A percentile compares a stretch with the other conserved stretches of the same genome.
phyloP scores from a whole-genome alignment of 257 asterid species.

The Galeopsis tetrahit region DNA sequence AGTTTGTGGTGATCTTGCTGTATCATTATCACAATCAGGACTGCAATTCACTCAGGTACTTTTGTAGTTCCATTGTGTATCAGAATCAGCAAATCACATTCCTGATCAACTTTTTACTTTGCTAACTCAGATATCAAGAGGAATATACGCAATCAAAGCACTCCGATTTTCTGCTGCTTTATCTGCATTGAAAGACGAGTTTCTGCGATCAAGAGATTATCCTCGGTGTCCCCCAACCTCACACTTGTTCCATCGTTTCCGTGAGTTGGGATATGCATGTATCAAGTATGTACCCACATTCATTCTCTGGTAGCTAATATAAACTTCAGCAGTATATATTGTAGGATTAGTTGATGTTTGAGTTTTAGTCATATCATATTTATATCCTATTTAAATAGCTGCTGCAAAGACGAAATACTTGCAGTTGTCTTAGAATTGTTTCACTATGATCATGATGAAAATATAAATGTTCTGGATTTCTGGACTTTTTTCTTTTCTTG shows the following conservation, averaged over 20 bases:
- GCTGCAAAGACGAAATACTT: conserved; percentile 7
- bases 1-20: conserved; percentile 99
- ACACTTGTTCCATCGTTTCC: conserved; percentile 97
- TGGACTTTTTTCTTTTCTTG: not conserved
- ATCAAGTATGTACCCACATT: conserved; percentile 58
- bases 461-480: not conserved
- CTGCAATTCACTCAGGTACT: conserved; percentile 95
- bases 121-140: conserved; percentile 78
- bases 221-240: conserved; percentile 98
- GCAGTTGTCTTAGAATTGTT: conserved; percentile 16
- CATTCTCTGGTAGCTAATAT: conserved; percentile 28
- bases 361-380: conserved; percentile 24
- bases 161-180: conserved; percentile 98
- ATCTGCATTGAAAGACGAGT: conserved; percentile 93
- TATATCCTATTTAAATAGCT: conserved; percentile 31
- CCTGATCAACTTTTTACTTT: conserved; percentile 34
- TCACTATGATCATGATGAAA: conserved; percentile 20
- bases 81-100: conserved; percentile 23
- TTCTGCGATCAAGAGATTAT: conserved; percentile 96
- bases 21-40: conserved; percentile 94
- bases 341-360: conserved; percentile 15
- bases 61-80: conserved; percentile 18
- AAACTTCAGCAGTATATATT: conserved; percentile 25
- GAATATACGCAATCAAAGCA: conserved; percentile 89
- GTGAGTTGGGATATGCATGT: conserved; percentile 96